Base-by-base conservation (phyloP, 441 rosid species). In the Lepidium campestre region DNA sequence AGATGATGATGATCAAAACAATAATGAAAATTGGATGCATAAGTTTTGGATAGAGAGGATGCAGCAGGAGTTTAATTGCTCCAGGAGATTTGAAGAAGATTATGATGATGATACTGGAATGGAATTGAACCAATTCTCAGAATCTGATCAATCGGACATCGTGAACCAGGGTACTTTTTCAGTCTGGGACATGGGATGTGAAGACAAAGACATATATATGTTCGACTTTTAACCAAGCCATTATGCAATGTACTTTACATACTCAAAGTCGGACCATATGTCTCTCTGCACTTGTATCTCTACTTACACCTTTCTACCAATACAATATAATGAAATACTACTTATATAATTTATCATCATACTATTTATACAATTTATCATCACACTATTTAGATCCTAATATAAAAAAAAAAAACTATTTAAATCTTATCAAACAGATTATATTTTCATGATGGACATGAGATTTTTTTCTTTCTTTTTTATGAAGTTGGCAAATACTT, bases 131-230 rank as follows among this genome's bases (percentile, higher is more conserved):
- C 74, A 46, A 4, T 6, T 67, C 2, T 57, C 54, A 7, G 25
- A 73, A 15, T 15, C 70, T 23, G 61, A 41, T 25, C 58, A 64
- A 68, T n/a, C 71, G 41, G 36, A 66, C 46, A 63, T 49, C 37
- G 62, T 52, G 29, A 65, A 36, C 10, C 62, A 57, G 46, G 17
- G 47, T 57, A 13, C 10, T 12, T 67, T 73, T 29, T 74, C 78
- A 10, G 54, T 75, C 6, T 75, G 78, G 78, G 78, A 75, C 63
- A 75, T 75, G 75, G 68, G 68, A 19, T 75, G 46, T 18, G 75
- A 75, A 56, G 70, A 74, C 55, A 68, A 5, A 15, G 69, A 62
- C 64, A 39, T 68, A 1, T 73, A 67, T n/a, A 67, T 53, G 58
- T 44, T 22, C 32, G 19, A 57, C 44, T 68, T 7, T 7, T 29